Evolutionary conservation across 345 rosid species (phyloP), one percentile per base, ranked within the genome.

Genomic region (Dovyalis caffra): DNA sequence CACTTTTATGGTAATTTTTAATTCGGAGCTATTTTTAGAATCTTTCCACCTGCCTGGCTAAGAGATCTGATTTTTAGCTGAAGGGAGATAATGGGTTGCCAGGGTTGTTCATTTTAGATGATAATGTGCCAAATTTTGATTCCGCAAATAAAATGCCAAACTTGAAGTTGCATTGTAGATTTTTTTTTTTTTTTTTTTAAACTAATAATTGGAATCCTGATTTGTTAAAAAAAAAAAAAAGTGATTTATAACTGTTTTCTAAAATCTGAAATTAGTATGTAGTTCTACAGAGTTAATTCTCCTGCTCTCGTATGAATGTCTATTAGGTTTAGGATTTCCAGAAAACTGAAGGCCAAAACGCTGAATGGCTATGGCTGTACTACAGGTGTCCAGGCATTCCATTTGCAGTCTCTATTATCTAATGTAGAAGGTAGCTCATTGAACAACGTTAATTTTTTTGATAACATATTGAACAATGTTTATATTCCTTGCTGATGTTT

Each of bases 21-120:
- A 33, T 25, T n/a, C 47, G 4, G 47, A 43, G 14, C 47, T 43
- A 43, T 16, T 71, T 58, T 71, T 71, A 53, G 73, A 70, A 37
- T 40, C 37, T 28, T 56, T 33, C 7, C 62, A 6, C 5, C 29
- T 28, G 18, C 26, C 28, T 40, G 6, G 66, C 10, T 29, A 61
- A 61, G n/a, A 23, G 26, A 28, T 28, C n/a, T 63, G 5, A n/a
- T 62, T 62, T 43, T 8, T 35, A 62, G 60, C 18, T 16, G 35
- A 21, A 23, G 23, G 38, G 26, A 68, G 38, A 63, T 31, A 20
- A 63, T 31, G 21, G 35, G 66, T 35, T 1, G 9, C 37, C 34
- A 15, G 66, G 31, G 37, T 8, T 5, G 37, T 63, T 15, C 21
- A 14, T 63, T n/a, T 18, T 63, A 63, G n/a, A 32, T 33, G 37